Evolutionary conservation across 140 eudicot species (phyloP).

Genomic region (Stevia rebaudiana): DNA sequence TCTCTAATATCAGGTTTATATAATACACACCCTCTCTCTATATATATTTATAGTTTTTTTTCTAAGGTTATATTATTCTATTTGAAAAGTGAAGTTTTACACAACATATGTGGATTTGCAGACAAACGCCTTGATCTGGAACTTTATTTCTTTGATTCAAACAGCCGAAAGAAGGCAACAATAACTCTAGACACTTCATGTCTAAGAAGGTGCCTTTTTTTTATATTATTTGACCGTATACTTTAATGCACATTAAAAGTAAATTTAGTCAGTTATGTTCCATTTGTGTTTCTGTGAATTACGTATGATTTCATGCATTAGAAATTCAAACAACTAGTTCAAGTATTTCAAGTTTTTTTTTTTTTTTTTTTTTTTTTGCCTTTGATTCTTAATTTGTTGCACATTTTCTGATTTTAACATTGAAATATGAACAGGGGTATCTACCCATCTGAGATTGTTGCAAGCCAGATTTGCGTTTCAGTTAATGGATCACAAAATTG

Average conservation of each 20-base stretch:
- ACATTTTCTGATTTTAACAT: constrained; percentile 10
- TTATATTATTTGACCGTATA: constrained; percentile 1
- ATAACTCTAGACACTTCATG: constrained; percentile 63
- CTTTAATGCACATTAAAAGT: not conserved
- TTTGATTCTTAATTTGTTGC: not conserved
- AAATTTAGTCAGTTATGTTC: not conserved
- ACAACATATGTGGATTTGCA: constrained; percentile 36
- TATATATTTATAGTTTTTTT: not conserved
- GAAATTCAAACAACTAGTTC: no score
- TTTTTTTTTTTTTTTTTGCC: no score
- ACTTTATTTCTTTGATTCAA: constrained; percentile 53
- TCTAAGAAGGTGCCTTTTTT: constrained; percentile 49
- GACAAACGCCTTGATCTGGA: constrained; percentile 60
- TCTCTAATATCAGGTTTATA: no score
- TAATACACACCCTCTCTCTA: no score
- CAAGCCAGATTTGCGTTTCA: constrained; percentile 27
- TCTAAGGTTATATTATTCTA: not conserved
- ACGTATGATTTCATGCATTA: not conserved
- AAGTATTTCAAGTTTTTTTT: no score
- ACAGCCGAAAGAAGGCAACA: constrained; percentile 45
- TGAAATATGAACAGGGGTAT: constrained; percentile 50
- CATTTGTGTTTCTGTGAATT: not conserved
- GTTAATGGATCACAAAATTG: constrained; percentile 11
- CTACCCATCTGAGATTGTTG: constrained; percentile 58
- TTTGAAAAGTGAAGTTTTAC: not conserved